phyloP scores from a whole-genome alignment of 78 protist genomes.

The Monocercomonoides exilis region DNA sequence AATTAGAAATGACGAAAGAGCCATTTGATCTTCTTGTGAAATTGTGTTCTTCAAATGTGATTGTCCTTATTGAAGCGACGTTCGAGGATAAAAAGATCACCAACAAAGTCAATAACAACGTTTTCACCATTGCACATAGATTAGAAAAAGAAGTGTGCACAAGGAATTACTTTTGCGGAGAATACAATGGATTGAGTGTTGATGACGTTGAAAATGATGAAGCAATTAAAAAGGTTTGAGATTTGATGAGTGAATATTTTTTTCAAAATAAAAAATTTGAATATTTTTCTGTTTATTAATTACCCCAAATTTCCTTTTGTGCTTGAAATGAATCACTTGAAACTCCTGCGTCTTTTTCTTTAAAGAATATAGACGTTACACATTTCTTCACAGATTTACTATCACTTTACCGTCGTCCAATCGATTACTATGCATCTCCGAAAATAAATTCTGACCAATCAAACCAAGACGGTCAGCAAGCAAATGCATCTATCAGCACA shows the following conservation, averaged over 20 bases:
- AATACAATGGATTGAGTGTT: not conserved
- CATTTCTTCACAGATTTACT: not conserved
- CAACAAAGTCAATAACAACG: not conserved
- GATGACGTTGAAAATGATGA: not conserved
- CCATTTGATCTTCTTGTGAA: constrained; percentile 17
- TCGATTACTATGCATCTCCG: constrained; percentile 21
- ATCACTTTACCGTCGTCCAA: not conserved
- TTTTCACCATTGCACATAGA: not conserved
- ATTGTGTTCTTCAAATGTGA: constrained; percentile 2
- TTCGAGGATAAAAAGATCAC: not conserved
- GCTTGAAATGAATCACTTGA: not conserved
- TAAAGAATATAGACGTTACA: not conserved
- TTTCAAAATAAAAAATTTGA: not conserved
- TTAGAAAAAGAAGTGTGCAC: constrained; percentile 6
- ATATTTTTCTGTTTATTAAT: not conserved
- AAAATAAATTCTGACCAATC: too few relatives aligned
- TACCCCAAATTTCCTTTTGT: not conserved
- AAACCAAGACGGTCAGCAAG: too few relatives aligned
- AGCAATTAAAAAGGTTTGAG: not conserved
- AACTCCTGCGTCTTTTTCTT: not conserved
- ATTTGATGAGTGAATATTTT: not conserved
- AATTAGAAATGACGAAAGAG: not conserved
- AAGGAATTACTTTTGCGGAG: not conserved
- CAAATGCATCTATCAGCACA: too few relatives aligned
- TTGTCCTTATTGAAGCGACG: constrained; percentile 7